Evolutionary conservation across 495 filamentous ascomycete species (phyloP), one percentile per base, ranked within the genome.

Genomic region (Xeromyces bisporus): DNA sequence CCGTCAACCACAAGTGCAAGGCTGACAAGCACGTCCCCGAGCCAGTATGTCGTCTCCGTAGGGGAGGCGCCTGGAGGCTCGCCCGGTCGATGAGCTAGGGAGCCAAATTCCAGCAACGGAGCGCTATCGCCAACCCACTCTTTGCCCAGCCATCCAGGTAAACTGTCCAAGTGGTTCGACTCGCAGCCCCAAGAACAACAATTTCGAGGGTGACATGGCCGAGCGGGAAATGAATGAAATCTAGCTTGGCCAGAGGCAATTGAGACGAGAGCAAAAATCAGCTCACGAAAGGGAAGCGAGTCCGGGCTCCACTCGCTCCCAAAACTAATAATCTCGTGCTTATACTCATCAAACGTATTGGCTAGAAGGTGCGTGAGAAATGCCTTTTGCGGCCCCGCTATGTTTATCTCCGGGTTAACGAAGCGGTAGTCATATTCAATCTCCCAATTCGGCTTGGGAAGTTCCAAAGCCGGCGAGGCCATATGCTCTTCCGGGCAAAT

Each of bases 201-300:
- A 6, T 7, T 30, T 12, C 28, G 28, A 31, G 34, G 34, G 6
- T 31, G 17, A 26, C 34, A 36, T 20, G 1, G 20, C 20, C 13
- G 28, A 18, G 18, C 28, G 12, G 28, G 28, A 30, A 36, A 26
- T 17, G 34, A 36, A 31, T 36, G 20, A 26, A 36, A 36, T 18
- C 1, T 36, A 20, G 34, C 28, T 28, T 36, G 26, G 18, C 28
- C 28, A 26, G 34, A 36, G 6, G 34, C 34, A 26, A 36, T 36
- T 31, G 34, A 36, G 34, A 36, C 28, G 13, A 36, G 34, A 31
- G 34, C 34, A 31, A 36, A 36, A 2, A 20, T 28, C 34, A 36
- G 31, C 20, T 36, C 28, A 13, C 28, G 34, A 31, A 36, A 36
- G 20, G 34, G 34, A 36, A 36, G 26, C 14, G 34, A 36, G 28